These are phyloP conservation scores for Globisporangium barbulae DNA, from an alignment of 352 stramenopile species.

Conservation along the genomic window DNA sequence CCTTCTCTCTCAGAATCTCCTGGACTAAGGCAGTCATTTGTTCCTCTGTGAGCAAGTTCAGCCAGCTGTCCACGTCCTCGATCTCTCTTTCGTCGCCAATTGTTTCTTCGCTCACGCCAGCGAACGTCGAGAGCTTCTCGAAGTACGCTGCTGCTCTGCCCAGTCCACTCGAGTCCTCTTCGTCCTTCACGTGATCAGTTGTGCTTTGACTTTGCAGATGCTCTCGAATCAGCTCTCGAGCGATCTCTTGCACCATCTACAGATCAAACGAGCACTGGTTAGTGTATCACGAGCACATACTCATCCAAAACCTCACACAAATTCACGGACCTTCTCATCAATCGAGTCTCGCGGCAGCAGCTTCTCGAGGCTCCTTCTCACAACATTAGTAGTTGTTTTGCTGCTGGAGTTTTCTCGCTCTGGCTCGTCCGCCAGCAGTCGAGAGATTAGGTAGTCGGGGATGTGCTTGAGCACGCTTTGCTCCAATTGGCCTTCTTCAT, in stretches of 20 bases:
- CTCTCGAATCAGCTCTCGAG: conserved; percentile 33
- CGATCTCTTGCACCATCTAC: conserved; percentile 31
- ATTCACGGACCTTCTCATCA: conserved; percentile 24
- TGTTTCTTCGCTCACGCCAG: not conserved
- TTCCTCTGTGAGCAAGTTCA: conserved; percentile 41
- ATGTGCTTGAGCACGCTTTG: conserved; percentile 16
- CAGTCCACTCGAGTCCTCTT: conserved; percentile 32
- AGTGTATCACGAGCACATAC: not conserved
- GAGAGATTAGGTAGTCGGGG: conserved; percentile 24
- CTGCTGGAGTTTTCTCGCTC: not conserved
- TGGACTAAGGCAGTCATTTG: conserved; percentile 41
- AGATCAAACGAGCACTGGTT: not conserved
- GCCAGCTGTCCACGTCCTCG: conserved; percentile 22
- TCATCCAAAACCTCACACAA: not conserved
- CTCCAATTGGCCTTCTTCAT: conserved; percentile 23
- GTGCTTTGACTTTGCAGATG: conserved; percentile 10
- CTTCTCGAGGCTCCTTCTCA: conserved; percentile 37
- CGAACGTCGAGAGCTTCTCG: conserved; percentile 7
- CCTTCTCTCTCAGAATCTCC: conserved; percentile 37
- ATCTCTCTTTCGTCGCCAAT: not conserved
- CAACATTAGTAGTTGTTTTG: conserved; percentile 7
- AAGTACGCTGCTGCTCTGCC: conserved; percentile 37
- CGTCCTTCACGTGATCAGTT: not conserved
- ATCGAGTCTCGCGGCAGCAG: conserved; percentile 23
- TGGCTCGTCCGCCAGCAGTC: conserved; percentile 18